Evolutionary conservation across 108 stramenopile genomes (phyloP).

Genomic region (Pseudonitzschia delicatissima): DNA sequence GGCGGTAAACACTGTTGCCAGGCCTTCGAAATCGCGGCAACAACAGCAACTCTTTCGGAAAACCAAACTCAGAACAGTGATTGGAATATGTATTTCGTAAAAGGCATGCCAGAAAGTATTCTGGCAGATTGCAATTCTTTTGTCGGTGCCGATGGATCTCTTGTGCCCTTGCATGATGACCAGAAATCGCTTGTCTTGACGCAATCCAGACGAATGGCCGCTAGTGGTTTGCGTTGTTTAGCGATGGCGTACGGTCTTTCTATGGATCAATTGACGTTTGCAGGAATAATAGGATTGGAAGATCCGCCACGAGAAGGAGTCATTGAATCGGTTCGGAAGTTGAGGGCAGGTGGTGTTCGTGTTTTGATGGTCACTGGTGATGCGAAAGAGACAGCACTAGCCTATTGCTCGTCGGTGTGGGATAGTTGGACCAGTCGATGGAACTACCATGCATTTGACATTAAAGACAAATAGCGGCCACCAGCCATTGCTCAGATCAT

Average conservation of each 20-base stretch:
- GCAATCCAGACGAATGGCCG: constrained; percentile 75
- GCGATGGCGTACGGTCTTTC: constrained; percentile 81
- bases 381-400: constrained; percentile 91
- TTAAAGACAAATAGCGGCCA: not conserved
- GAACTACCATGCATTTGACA: not conserved
- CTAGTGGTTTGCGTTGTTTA: constrained; percentile 85
- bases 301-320: constrained; percentile 93
- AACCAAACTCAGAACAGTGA: constrained; percentile 34
- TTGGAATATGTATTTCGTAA: constrained; percentile 82
- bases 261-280: constrained; percentile 70
- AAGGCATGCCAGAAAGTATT: constrained; percentile 93
- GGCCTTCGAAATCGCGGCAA: constrained; percentile 59
- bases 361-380: constrained; percentile 98
- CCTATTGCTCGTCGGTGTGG: constrained; percentile 89
- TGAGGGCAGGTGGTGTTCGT: constrained; percentile 83
- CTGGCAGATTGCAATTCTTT: constrained; percentile 72
- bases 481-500: not conserved
- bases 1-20: constrained; percentile 67
- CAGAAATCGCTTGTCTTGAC: constrained; percentile 41
- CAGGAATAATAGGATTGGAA: constrained; percentile 89
- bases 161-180: constrained; percentile 48
- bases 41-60: too few relatives aligned
- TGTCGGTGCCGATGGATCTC: constrained; percentile 51
- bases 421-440: constrained; percentile 48
- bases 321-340: constrained; percentile 61